phyloP scores from a whole-genome alignment of 495 filamentous ascomycete species.

The Neurospora intermedia region DNA sequence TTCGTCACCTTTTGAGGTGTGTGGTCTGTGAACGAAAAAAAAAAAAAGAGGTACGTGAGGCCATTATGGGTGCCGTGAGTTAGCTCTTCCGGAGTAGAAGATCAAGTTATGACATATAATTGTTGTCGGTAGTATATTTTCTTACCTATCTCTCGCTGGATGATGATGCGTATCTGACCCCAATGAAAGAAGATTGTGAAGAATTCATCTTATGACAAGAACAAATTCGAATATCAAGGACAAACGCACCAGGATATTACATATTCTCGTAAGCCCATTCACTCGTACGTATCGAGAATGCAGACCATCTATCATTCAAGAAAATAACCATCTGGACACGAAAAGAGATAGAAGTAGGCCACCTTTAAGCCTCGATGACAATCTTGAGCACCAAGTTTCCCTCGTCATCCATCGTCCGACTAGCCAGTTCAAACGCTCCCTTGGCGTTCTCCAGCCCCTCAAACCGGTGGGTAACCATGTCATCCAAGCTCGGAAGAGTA shows the following conservation, averaged over 20 bases:
- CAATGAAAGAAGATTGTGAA: neutral
- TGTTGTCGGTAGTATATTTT: neutral
- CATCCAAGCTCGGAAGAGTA: slow-evolving; percentile 50
- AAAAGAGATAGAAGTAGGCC: neutral
- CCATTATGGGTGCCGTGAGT: too few species aligned
- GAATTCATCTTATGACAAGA: neutral
- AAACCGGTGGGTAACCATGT: slow-evolving; percentile 69
- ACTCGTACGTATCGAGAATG: neutral
- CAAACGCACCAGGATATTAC: neutral
- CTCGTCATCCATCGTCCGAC: slow-evolving; percentile 62
- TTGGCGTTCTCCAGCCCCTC: slow-evolving; percentile 53
- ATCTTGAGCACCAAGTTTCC: slow-evolving; percentile 80
- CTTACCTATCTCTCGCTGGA: neutral
- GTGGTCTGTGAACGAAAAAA: too few species aligned
- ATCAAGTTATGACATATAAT: too few species aligned
- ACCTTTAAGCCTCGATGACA: slow-evolving; percentile 49
- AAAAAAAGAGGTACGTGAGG: neutral
- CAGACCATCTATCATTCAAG: slow-evolving; percentile 2
- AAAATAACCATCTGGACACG: neutral
- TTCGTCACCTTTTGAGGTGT: too few species aligned
- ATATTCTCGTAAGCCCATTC: neutral
- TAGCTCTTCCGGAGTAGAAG: too few species aligned
- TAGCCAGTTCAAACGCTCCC: slow-evolving; percentile 72
- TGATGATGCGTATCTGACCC: neutral
- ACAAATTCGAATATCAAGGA: neutral